Conservation (phyloP, 2,329 filamentous ascomycete species). For the Biscogniauxia sp. region DNA sequence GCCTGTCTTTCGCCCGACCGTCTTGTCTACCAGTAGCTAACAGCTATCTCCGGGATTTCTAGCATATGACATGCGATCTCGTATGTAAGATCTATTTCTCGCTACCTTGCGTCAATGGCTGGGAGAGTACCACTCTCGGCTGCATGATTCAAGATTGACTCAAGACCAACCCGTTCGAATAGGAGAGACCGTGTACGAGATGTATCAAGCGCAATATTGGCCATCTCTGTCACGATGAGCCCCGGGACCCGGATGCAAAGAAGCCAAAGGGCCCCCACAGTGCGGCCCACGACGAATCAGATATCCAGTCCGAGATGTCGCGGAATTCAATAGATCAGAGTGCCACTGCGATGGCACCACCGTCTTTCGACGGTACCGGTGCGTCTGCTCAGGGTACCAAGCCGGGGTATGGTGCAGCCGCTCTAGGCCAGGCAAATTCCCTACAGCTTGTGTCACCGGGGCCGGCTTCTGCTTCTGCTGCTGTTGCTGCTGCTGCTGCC, state of each 20-base stretch:
- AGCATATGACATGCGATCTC: constrained; percentile 93
- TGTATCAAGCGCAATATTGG: constrained; percentile 99
- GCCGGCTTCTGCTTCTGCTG: constrained; percentile 63
- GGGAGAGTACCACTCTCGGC: constrained; percentile 23
- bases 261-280: constrained; percentile 69
- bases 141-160: constrained; percentile 34
- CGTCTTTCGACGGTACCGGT: constrained; percentile 40
- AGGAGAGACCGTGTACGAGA: constrained; percentile 94
- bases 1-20: constrained; percentile 24
- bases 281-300: constrained; percentile 59
- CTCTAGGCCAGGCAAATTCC: constrained; percentile 50
- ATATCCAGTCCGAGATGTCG: constrained; percentile 50
- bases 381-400: constrained; percentile 41
- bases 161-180: constrained; percentile 35
- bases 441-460: constrained; percentile 72
- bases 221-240: constrained; percentile 97
- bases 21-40: constrained; percentile 40
- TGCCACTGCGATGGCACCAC: constrained; percentile 56
- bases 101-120: constrained; percentile 29
- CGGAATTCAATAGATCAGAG: constrained; percentile 55
- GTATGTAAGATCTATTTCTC: constrained; percentile 55
- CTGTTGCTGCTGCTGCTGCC: no score
- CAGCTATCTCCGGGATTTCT: constrained; percentile 41
- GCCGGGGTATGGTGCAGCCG: constrained; percentile 42
- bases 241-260: constrained; percentile 78